Evolutionary conservation across 768 basidiomycete genomes (phyloP).

Genomic region (Leucosporidium scottii): DNA sequence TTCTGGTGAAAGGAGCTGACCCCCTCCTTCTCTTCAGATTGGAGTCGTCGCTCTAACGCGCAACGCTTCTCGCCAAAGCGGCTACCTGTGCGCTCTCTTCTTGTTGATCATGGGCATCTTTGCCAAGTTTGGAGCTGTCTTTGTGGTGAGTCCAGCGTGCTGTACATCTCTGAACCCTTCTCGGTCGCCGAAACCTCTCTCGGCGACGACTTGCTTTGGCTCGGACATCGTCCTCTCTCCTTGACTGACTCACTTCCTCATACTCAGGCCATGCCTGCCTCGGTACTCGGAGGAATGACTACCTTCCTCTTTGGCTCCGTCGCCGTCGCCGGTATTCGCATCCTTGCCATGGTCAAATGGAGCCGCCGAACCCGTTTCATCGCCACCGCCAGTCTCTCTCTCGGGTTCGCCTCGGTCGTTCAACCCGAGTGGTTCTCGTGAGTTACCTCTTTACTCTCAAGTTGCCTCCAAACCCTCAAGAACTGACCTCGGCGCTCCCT

Average conservation of each 20-base stretch:
- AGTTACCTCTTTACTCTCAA: background rate
- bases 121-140: slow-evolving; percentile 72
- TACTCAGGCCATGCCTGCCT: slow-evolving; percentile 1
- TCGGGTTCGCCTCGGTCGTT: slow-evolving; percentile 63
- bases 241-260: background rate
- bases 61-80: slow-evolving; percentile 69
- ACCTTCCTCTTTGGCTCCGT: slow-evolving; percentile 77
- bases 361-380: slow-evolving; percentile 9
- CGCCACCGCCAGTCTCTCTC: slow-evolving; percentile 60
- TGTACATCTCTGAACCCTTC: too few relatives aligned
- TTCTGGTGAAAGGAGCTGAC: too few relatives aligned
- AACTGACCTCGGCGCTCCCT: background rate
- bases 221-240: slow-evolving; percentile 40
- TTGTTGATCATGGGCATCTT: slow-evolving; percentile 50
- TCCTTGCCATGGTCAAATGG: slow-evolving; percentile 52
- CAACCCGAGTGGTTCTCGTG: slow-evolving; percentile 52
- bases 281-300: slow-evolving; percentile 59
- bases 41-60: slow-evolving; percentile 64
- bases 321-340: slow-evolving; percentile 63
- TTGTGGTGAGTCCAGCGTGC: too few relatives aligned
- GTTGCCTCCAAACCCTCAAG: slow-evolving; percentile 40
- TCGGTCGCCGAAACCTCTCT: too few relatives aligned
- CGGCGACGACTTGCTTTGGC: too few relatives aligned
- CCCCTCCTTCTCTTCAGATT: slow-evolving; percentile 43
- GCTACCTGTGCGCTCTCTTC: slow-evolving; percentile 70